phyloP scores from a whole-genome alignment of 2,329 filamentous ascomycete species.

The Cercospora sp. region DNA sequence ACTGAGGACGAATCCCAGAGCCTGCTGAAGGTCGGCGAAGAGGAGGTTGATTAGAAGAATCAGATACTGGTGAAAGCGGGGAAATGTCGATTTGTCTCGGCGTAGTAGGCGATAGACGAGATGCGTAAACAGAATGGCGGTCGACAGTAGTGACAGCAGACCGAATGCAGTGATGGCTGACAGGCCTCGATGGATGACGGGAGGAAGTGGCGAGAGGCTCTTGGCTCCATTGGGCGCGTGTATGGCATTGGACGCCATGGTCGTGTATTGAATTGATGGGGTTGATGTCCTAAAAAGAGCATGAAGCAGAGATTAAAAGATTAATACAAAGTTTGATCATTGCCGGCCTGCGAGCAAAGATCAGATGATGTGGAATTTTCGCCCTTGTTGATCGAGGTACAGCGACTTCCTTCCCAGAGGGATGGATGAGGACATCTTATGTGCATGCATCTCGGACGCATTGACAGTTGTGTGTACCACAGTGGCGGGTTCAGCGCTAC shows the following conservation, averaged over 20 bases:
- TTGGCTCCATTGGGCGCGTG: not conserved
- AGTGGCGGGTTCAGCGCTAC: not conserved
- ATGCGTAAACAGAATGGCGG: constrained; percentile 29
- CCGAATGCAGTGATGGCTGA: constrained; percentile 27
- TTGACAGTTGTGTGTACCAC: not conserved
- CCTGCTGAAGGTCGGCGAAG: constrained; percentile 66
- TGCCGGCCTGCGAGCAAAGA: not conserved
- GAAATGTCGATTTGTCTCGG: constrained; percentile 25
- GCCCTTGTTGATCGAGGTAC: not conserved
- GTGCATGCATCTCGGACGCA: not conserved
- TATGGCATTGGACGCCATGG: not conserved
- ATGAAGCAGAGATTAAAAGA: not conserved
- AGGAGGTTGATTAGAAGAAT: constrained; percentile 68
- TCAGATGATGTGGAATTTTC: not conserved
- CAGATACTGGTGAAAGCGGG: constrained; percentile 60
- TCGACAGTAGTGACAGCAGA: constrained; percentile 29
- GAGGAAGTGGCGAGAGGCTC: constrained; percentile 20
- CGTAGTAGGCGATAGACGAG: constrained; percentile 33
- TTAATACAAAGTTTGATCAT: not conserved
- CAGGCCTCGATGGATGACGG: constrained; percentile 26
- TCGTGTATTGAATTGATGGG: not conserved
- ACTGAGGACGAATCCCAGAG: constrained; percentile 63
- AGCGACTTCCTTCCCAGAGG: not conserved
- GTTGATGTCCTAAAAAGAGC: not conserved
- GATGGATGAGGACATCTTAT: not conserved